Evolutionary conservation across 73 alveolate genomes (phyloP), one percentile per base, ranked within the genome.

Genomic region (Urostyla sp.): DNA sequence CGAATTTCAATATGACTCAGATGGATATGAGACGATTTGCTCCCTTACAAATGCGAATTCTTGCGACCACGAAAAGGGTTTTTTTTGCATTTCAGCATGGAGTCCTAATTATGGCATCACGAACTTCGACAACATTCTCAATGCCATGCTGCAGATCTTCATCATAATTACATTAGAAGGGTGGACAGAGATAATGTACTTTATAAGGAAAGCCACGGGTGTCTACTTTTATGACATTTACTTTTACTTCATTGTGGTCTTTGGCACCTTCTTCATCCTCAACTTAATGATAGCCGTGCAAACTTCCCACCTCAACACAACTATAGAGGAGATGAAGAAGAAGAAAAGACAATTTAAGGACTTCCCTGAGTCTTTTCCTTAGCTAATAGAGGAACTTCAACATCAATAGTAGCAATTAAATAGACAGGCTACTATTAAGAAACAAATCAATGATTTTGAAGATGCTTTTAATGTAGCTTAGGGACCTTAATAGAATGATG

Each of bases 261-360:
- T 80, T 30, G 86, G 89, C 2, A 63, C 94, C 3, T 87, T 81
- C 55, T 87, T 87, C 54, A 48, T 87, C n/a, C 53, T 87, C 37
- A 80, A 87, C 36, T 72, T 87, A 7, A 63, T 73, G 63, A 63
- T 80, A 0, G 95, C 95, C 10, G 95, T 81, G 21, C 48, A 77
- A 52, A 59, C 54, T 67, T 36, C 69, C 46, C 49, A 67, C 57
- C 52, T 63, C 48, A 51, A 53, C 31, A 58, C 66, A 11, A n/a
- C 58, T 8, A 52, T 73, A 18, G n/a, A 48, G 48, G 83, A 69
- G 20, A 20, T 31, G 69, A 69, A 46, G 34, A 18, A 13, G 15
- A 63, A 38, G 79, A 63, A 4, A 45, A 63, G 24, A 38, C 79
- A 4, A 57, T 60, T 38, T 26, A 63, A 37, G 7, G 45, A n/a